Evolutionary conservation across 139 green algal species (phyloP).

Genomic region (Axilococcus clingmanii): DNA sequence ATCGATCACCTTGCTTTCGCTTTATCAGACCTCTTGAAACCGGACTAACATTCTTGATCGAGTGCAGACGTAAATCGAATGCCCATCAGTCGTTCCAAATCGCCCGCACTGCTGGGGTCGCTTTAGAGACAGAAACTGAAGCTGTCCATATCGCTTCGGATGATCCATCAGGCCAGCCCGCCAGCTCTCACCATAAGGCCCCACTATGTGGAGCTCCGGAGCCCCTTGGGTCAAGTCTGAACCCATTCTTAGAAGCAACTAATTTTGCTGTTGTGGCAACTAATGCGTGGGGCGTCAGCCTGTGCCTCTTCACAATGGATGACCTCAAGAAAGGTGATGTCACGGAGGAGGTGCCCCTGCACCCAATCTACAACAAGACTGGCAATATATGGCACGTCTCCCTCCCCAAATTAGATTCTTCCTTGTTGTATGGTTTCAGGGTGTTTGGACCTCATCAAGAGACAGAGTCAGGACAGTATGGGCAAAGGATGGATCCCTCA

Average conservation of each 20-base stretch:
- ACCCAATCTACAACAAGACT: constrained; percentile 60
- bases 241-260: constrained; percentile 28
- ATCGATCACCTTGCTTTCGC: no score
- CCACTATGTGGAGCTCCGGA: constrained; percentile 22
- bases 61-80: no score
- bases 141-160: background rate
- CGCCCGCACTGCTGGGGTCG: no score
- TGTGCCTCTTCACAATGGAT: constrained; percentile 76
- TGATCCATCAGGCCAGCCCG: constrained; percentile 17
- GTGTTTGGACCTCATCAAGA: constrained; percentile 26
- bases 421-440: constrained; percentile 62
- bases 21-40: no score
- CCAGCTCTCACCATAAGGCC: constrained; percentile 9
- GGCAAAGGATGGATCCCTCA: constrained; percentile 17
- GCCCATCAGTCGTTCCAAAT: no score
- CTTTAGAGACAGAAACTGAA: no score
- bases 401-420: constrained; percentile 46
- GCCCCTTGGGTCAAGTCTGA: constrained; percentile 29
- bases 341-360: constrained; percentile 60
- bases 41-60: no score
- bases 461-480: background rate
- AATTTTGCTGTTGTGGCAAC: constrained; percentile 80
- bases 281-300: constrained; percentile 45
- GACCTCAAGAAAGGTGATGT: constrained; percentile 53
- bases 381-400: constrained; percentile 80